A percentile compares a stretch with the other conserved stretches of the same genome.
Conservation (phyloP, 805 yeast genomes). For the Lachancea meyersii region DNA sequence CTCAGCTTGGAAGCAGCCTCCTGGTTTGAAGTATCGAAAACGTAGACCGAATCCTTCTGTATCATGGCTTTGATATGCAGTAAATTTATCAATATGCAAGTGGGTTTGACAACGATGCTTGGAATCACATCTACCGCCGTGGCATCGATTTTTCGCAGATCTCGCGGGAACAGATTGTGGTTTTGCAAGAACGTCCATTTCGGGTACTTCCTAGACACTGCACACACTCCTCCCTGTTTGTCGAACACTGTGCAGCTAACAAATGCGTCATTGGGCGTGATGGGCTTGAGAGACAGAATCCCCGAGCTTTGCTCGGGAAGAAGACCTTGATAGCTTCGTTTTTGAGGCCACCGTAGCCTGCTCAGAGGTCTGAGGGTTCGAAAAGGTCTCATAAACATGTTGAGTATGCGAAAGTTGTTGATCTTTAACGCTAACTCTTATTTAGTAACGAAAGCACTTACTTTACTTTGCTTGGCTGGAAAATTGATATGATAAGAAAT, state of each 20-base stretch:
- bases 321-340: background rate
- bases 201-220: conserved; percentile 74
- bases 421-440: background rate
- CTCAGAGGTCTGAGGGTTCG: background rate
- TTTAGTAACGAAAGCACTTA: background rate
- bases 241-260: conserved; percentile 78
- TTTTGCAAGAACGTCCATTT: conserved; percentile 68
- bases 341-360: background rate
- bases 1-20: conserved; percentile 67
- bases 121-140: conserved; percentile 83
- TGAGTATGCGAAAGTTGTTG: too few relatives aligned
- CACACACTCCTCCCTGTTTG: conserved; percentile 60
- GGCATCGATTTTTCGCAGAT: conserved; percentile 70
- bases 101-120: conserved; percentile 68
- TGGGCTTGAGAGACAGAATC: conserved; percentile 31
- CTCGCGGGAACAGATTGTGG: conserved; percentile 77
- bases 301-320: conserved; percentile 8
- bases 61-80: conserved; percentile 85
- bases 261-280: conserved; percentile 43
- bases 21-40: conserved; percentile 60
- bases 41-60: conserved; percentile 69
- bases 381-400: conserved; percentile 2
- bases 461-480: too few relatives aligned
- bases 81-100: conserved; percentile 74
- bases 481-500: too few relatives aligned